Evolutionary conservation across 2,329 filamentous ascomycete genomes (phyloP), one percentile per base, ranked within the genome.

Genomic region (Penicillium hordei): DNA sequence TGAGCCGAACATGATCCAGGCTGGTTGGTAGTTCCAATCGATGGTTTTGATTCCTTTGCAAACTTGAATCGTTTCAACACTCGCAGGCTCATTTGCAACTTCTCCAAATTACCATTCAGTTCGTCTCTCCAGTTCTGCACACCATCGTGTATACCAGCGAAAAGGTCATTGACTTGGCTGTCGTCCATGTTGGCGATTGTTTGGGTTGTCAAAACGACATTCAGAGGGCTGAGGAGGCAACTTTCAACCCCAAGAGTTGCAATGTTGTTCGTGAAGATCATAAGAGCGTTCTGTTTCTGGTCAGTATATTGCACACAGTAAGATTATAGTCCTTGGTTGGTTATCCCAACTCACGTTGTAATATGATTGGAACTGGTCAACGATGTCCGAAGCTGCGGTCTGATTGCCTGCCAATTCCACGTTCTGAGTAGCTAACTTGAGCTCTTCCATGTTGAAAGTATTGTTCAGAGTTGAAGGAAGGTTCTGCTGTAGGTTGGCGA

Each of bases 321-420:
- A 23, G 21, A 17, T 4, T 5, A 2, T 33, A 4, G 1, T 21
- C 3, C 4, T 15, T 19, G 15, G 15, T 34, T 27, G 10, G 13
- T 19, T 51, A 6, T 19, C 17, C 2, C 13, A 27, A 51, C 63
- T 63, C 17, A 67, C 65, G 9, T 66, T 60, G 40, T 68, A 71
- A 19, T 69, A 67, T 1, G 62, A 42, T 8, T 59, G 51, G 49
- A 57, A 61, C 45, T 57, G 81, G 39, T 43, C 45, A n/a, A 55
- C 9, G 15, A 49, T 21, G 1, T 73, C 73, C 0, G 75, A 70
- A 0, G 72, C 75, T 0, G 72, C 75, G 50, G 78, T 78, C 70
- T 70, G 39, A 34, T 71, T 48, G 42, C 56, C 62, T 23, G 53
- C 50, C 5, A 36, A 21, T 27, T 63, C 38, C 23, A 60, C 8